Base-by-base conservation (phyloP, 176 grass and related monocot species). In the Juncus effusus region DNA sequence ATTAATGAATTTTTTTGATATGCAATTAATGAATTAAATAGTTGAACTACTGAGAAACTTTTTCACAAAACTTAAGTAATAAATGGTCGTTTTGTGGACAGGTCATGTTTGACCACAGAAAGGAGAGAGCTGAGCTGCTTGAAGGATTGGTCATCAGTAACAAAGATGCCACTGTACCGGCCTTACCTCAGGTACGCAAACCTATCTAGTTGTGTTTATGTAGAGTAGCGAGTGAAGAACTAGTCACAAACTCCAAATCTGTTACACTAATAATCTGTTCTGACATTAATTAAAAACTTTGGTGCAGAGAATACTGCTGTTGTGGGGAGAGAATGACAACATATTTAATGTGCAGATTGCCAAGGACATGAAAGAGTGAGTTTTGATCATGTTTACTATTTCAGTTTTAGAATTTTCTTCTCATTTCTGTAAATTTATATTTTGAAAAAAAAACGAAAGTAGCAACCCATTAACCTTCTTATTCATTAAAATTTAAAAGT, bases 241-340 rank as follows among this genome's bases (percentile, higher is more conserved):
- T 47, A 10, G 5, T 3, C 14, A 0, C 45, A 42, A 45, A 16
- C 45, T 47, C 9, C 15, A 10, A 4, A 65, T 65, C 61, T 41
- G 7, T 16, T 64, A 41, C 3, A 64, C 7, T 10, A 42, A 16
- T 44, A 44, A 62, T 10, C 44, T 64, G 13, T 41, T 41, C 13
- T 41, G 16, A 73, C 13, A 14, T 19, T 42, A 37, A 80, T 38
- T 42, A 44, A 37, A 41, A 7, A 6, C 51, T 88, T 78, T 5
- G 44, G 38, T 38, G 59, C 80, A 91, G 93, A 96, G 82, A 84
- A 91, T 96, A 69, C 78, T 86, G 0, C 56, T 96, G 35, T 39
- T 91, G n/a, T 96, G 88, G 93, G 93, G 93, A 12, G 85, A 86
- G 77, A 74, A 89, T 38, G 93, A 96, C 67, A 91, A 96, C 65